Evolutionary conservation across 179 eudicot species (phyloP).

Genomic region (Amaranthus tricolor): DNA sequence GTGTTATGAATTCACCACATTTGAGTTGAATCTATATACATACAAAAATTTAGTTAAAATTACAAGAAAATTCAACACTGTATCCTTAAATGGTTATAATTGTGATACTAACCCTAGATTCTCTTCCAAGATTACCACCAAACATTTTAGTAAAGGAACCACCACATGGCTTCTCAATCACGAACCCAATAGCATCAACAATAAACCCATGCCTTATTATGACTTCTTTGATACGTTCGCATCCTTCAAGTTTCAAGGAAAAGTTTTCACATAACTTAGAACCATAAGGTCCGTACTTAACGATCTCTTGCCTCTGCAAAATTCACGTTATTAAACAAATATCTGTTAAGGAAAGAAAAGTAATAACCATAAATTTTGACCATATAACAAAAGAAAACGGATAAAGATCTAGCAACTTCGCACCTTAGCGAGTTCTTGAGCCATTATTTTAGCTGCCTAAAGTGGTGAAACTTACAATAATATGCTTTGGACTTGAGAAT

Average conservation of each 20-base stretch:
- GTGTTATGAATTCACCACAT: neutral
- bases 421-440: neutral
- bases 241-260: neutral
- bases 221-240: neutral
- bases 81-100: neutral
- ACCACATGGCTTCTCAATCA: neutral
- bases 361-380: too few species aligned
- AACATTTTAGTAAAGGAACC: neutral
- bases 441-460: neutral
- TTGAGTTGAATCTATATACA: neutral
- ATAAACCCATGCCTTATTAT: neutral
- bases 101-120: neutral
- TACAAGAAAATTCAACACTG: too few species aligned
- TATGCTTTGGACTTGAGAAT: too few species aligned
- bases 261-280: neutral
- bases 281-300: neutral
- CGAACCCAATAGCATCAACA: neutral
- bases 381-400: too few species aligned
- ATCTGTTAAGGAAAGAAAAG: too few species aligned
- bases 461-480: too few species aligned
- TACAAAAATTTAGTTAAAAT: neutral
- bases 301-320: neutral
- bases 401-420: neutral
- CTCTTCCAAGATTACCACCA: neutral
- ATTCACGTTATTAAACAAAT: too few species aligned